phyloP scores from a whole-genome alignment of 805 yeast species.

The Hanseniaspora meyeri region DNA sequence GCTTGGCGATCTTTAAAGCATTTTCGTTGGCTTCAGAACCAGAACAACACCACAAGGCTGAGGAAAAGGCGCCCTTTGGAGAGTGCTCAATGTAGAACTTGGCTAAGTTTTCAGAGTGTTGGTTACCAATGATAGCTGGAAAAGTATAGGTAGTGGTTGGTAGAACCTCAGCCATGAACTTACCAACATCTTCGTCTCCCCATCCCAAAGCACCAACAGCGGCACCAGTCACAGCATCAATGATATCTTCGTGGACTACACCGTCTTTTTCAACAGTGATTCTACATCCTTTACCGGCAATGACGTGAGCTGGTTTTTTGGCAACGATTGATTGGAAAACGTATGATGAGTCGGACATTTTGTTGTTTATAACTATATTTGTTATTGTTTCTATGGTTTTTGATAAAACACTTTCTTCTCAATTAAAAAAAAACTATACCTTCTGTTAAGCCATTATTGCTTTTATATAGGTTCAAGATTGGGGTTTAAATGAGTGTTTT shows the following conservation, averaged over 20 bases:
- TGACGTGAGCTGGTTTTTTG: slow-evolving; percentile 31
- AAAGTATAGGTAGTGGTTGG: slow-evolving; percentile 31
- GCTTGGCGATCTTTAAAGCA: slow-evolving; percentile 45
- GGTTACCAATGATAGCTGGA: slow-evolving; percentile 26
- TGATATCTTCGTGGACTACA: slow-evolving; percentile 25
- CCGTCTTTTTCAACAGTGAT: slow-evolving; percentile 34
- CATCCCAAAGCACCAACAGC: slow-evolving; percentile 41
- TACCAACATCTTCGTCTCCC: slow-evolving; percentile 28
- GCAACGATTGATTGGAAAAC: slow-evolving; percentile 35
- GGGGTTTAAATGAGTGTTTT: not conserved
- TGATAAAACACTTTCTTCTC: too few species aligned
- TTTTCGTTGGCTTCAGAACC: slow-evolving; percentile 62
- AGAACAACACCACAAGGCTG: slow-evolving; percentile 41
- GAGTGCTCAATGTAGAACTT: slow-evolving; percentile 32
- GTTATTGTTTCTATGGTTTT: not conserved
- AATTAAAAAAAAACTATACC: too few species aligned
- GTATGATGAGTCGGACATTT: slow-evolving; percentile 23
- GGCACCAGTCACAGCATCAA: slow-evolving; percentile 42
- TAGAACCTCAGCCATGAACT: slow-evolving; percentile 31
- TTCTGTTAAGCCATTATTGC: not conserved
- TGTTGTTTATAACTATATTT: not conserved
- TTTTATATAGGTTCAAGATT: not conserved
- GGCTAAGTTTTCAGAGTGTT: slow-evolving; percentile 34
- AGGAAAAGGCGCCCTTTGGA: slow-evolving; percentile 30
- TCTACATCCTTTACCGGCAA: slow-evolving; percentile 34